Percentiles rank a stretch among this genome's conserved stretches.
phyloP scores from a whole-genome alignment of 169 alveolate species.

The Eimeria tenella region DNA sequence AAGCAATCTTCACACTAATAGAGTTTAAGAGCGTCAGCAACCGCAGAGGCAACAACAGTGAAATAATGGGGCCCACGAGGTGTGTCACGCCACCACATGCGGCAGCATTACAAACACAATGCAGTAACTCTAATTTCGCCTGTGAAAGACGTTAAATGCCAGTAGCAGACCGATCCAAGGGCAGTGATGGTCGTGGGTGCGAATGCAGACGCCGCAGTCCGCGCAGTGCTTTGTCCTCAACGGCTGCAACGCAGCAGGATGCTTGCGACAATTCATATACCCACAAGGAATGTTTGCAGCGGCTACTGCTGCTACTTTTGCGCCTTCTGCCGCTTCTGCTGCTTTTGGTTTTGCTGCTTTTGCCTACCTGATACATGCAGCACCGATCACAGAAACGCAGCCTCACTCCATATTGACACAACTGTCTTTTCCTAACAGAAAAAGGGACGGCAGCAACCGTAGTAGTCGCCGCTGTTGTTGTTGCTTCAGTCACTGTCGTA shows the following conservation, averaged over 20 bases:
- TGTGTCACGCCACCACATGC: too few species aligned
- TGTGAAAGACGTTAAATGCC: background rate
- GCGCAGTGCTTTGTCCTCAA: slow-evolving; percentile 91
- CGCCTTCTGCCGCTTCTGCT: background rate
- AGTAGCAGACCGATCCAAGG: slow-evolving; percentile 91
- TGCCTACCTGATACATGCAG: slow-evolving; percentile 83
- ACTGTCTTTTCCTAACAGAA: slow-evolving; percentile 20
- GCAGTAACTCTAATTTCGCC: too few species aligned
- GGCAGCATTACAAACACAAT: too few species aligned
- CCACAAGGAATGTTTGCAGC: background rate
- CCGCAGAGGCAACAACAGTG: slow-evolving; percentile 3
- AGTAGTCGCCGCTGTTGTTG: background rate
- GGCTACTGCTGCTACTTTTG: slow-evolving; percentile 34
- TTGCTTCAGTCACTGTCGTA: background rate
- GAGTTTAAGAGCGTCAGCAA: background rate
- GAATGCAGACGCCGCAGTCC: slow-evolving; percentile 90
- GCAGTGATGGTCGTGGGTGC: slow-evolving; percentile 94
- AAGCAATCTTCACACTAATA: background rate
- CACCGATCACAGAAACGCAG: slow-evolving; percentile 88
- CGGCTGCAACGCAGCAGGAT: slow-evolving; percentile 81
- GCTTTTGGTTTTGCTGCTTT: background rate
- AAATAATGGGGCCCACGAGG: background rate
- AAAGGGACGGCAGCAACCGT: slow-evolving; percentile 31
- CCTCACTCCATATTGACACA: slow-evolving; percentile 44
- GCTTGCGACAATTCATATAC: background rate